Percentiles rank a stretch among this genome's conserved stretches.
phyloP scores from a whole-genome alignment of 2,329 filamentous ascomycete species.

The Ambrosiella beaveri region DNA sequence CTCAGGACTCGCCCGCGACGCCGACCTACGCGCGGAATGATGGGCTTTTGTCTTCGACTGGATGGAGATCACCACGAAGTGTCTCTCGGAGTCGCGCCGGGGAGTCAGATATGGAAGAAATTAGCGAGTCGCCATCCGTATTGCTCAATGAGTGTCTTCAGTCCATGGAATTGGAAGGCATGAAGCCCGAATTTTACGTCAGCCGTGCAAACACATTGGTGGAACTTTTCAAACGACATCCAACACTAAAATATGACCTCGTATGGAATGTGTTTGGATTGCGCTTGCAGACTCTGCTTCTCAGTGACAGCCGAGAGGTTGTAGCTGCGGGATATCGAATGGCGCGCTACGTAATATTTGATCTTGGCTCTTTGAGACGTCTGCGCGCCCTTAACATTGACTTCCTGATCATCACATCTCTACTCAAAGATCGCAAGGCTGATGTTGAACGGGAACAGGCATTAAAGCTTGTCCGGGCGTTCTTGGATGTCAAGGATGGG shows the following conservation, averaged over 20 bases:
- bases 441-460: slow-evolving; percentile 94
- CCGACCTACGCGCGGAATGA: slow-evolving; percentile 34
- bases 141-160: slow-evolving; percentile 80
- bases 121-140: slow-evolving; percentile 76
- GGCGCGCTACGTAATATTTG: slow-evolving; percentile 85
- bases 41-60: slow-evolving; percentile 30
- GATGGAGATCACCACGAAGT: slow-evolving; percentile 40
- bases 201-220: slow-evolving; percentile 81
- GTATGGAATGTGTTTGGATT: slow-evolving; percentile 91
- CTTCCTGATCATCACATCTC: slow-evolving; percentile 73
- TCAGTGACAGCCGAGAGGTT: slow-evolving; percentile 90
- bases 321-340: slow-evolving; percentile 88
- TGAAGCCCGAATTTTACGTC: slow-evolving; percentile 90
- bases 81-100: slow-evolving; percentile 35
- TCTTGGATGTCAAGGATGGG: slow-evolving; percentile 87
- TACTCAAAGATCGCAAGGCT: slow-evolving; percentile 93
- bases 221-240: slow-evolving; percentile 87
- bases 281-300: slow-evolving; percentile 84
- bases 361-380: slow-evolving; percentile 71
- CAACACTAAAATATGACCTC: slow-evolving; percentile 87
- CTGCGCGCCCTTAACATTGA: slow-evolving; percentile 83
- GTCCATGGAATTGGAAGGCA: slow-evolving; percentile 69
- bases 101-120: slow-evolving; percentile 48
- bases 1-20: slow-evolving; percentile 30
- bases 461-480: slow-evolving; percentile 86